Percentiles rank a stretch among this genome's conserved stretches.
Evolutionary conservation across 148 eudicot species (phyloP).

Genomic region (Rhododendron williamsianum): DNA sequence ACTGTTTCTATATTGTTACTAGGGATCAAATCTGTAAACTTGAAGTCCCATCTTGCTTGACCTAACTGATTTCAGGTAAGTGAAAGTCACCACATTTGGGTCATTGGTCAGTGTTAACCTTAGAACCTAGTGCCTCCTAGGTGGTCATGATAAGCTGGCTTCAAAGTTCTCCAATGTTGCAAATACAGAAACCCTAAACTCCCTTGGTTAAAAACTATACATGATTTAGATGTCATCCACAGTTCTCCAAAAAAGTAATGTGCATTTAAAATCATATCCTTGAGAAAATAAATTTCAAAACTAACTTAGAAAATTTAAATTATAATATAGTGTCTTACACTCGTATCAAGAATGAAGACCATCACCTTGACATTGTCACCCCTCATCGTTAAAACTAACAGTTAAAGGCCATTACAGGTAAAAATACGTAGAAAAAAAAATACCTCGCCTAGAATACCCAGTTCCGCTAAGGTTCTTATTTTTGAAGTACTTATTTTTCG

Average conservation of each 20-base stretch:
- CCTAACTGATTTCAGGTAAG: not conserved
- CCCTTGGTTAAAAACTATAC: not conserved
- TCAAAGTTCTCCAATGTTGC: not conserved
- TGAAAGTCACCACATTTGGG: not conserved
- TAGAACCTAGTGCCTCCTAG: not conserved
- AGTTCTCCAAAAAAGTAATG: not conserved
- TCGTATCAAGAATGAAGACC: not conserved
- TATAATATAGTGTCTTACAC: not conserved
- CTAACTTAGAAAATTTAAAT: not conserved
- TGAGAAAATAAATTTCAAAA: not conserved
- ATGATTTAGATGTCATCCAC: not conserved
- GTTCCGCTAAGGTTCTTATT: no score
- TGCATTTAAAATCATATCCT: not conserved
- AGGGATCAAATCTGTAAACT: not conserved
- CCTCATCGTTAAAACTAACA: not conserved
- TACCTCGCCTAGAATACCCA: not conserved
- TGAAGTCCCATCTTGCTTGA: not conserved
- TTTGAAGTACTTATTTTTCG: no score
- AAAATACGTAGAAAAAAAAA: not conserved
- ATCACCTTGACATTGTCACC: not conserved
- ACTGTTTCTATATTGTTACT: not conserved
- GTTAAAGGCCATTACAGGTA: not conserved
- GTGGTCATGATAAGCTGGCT: not conserved
- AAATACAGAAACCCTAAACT: not conserved
- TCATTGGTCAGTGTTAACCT: no score